These are phyloP conservation scores for Podospora conica DNA, from an alignment of 495 filamentous ascomycete genomes.

Conservation along the genomic window DNA sequence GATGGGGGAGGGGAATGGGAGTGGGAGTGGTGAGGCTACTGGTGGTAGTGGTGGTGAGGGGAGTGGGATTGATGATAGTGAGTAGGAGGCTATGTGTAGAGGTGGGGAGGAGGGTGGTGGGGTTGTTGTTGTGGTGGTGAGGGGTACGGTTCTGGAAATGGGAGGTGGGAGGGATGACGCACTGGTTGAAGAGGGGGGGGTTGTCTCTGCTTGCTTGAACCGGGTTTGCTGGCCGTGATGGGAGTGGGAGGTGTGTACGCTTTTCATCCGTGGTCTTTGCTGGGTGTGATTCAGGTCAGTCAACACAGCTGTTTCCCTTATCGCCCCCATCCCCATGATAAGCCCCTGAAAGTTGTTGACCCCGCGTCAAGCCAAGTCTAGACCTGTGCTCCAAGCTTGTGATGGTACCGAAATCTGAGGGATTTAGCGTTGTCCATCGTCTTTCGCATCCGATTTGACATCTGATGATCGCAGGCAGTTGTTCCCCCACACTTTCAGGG, in stretches of 20 bases:
- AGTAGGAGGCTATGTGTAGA: background rate
- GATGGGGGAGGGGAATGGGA: background rate
- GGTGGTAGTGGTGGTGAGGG: too few species aligned
- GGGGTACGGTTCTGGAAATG: background rate
- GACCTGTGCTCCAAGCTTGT: background rate
- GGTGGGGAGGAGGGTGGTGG: too few species aligned
- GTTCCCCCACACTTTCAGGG: background rate
- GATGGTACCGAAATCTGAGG: background rate
- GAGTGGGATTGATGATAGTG: background rate
- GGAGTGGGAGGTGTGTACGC: background rate
- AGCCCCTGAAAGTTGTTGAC: background rate
- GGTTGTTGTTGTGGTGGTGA: background rate
- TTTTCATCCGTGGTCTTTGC: background rate
- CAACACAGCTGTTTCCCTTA: background rate
- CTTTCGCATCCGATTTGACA: background rate
- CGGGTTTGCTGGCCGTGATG: background rate
- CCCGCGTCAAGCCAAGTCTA: background rate
- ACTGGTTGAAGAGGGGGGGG: background rate
- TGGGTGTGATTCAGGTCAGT: background rate
- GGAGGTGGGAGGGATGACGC: background rate
- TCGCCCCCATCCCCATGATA: background rate
- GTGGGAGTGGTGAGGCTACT: background rate
- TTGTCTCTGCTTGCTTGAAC: background rate
- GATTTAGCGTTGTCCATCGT: background rate
- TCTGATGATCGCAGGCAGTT: background rate